These are phyloP conservation scores for Hypoxylon subgilvum DNA, from an alignment of 495 filamentous ascomycete species.

Conservation along the genomic window DNA sequence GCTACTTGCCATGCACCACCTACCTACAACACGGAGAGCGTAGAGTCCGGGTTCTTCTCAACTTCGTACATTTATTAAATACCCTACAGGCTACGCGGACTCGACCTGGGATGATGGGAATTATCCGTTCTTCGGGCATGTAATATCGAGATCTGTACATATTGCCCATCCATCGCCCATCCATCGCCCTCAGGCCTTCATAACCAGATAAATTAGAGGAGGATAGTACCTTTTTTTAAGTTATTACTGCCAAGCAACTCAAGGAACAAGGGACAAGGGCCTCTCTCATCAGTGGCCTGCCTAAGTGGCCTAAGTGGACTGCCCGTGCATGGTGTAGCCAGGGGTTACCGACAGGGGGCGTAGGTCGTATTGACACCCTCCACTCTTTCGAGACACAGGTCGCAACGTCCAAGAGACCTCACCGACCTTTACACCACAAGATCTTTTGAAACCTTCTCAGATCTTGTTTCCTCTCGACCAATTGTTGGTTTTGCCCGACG, in stretches of 20 bases:
- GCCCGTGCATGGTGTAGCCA: conserved; percentile 39
- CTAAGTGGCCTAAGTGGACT: conserved; percentile 13
- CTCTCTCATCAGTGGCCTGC: too few species aligned
- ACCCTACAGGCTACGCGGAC: conserved; percentile 6
- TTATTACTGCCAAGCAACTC: conserved; percentile 35
- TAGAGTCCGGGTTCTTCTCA: not conserved
- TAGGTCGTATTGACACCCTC: conserved; percentile 36
- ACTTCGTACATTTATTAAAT: conserved; percentile 13
- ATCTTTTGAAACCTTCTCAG: conserved; percentile 32
- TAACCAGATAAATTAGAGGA: not conserved
- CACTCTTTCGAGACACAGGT: conserved; percentile 54
- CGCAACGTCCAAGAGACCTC: conserved; percentile 49
- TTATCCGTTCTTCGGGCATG: conserved; percentile 1
- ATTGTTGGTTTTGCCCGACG: conserved; percentile 13
- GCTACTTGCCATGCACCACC: conserved; percentile 12
- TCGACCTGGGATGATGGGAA: not conserved
- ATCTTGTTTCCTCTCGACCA: conserved; percentile 39
- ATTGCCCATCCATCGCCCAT: too few species aligned
- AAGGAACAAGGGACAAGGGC: conserved; percentile 25
- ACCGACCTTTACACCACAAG: conserved; percentile 40
- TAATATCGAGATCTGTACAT: not conserved
- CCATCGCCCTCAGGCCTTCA: not conserved
- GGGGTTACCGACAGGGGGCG: conserved; percentile 39
- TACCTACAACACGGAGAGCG: conserved; percentile 1
- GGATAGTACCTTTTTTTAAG: conserved; percentile 13